Evolutionary conservation across 2,329 filamentous ascomycete species (phyloP).

Genomic region (Pseudogymnoascus sp.): DNA sequence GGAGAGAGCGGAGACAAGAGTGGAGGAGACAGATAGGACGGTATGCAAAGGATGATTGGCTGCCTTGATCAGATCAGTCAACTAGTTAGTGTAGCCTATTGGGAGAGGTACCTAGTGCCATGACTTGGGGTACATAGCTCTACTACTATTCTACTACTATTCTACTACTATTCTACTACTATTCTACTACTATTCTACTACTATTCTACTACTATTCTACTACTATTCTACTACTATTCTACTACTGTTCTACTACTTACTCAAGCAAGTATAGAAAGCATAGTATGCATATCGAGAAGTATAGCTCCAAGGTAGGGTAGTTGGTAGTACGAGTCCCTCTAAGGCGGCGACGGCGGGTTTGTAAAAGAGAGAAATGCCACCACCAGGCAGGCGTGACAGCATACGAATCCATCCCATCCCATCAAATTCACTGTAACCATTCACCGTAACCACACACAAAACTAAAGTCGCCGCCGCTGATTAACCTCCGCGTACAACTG

Average conservation of each 20-base stretch:
- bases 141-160: neutral
- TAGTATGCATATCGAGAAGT: neutral
- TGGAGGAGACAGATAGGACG: conserved; percentile 10
- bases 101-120: too few relatives aligned
- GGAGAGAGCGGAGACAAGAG: conserved; percentile 1
- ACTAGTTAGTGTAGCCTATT: neutral
- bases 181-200: neutral
- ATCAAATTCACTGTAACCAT: neutral
- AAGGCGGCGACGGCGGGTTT: neutral
- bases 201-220: neutral
- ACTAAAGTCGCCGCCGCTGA: neutral
- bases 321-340: neutral
- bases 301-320: neutral
- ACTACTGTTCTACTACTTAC: neutral
- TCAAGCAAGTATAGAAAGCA: neutral
- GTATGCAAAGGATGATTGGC: neutral
- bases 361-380: neutral
- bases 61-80: neutral
- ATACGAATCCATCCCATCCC: neutral
- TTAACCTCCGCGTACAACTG: neutral
- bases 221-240: neutral
- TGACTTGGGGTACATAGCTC: neutral
- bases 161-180: neutral
- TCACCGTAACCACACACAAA: neutral
- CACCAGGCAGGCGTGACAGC: conserved; percentile 1